Conservation (phyloP, 1,284 basidiomycete genomes). For the Pseudozyma sp. region DNA sequence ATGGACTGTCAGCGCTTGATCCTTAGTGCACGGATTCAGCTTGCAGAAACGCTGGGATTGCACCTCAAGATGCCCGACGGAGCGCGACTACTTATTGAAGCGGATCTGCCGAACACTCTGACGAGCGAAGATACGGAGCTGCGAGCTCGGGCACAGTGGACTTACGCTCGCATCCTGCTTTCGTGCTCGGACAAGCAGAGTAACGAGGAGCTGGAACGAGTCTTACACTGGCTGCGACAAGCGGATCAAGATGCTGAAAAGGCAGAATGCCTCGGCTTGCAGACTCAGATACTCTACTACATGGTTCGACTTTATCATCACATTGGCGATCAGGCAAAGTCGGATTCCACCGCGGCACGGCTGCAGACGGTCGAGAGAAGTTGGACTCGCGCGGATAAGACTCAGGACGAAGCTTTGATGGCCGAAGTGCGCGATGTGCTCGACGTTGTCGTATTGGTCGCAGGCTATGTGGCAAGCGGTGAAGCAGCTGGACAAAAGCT, state of each 20-base stretch:
- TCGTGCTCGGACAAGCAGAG: conserved; percentile 26
- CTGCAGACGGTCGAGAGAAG: conserved; percentile 18
- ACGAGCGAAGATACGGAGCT: conserved; percentile 31
- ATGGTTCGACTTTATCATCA: conserved; percentile 43
- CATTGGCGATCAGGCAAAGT: conserved; percentile 13
- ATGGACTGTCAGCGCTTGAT: conserved; percentile 34
- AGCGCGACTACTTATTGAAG: conserved; percentile 29
- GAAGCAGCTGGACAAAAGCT: conserved; percentile 23
- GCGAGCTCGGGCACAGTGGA: conserved; percentile 38
- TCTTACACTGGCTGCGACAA: conserved; percentile 28
- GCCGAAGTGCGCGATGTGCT: conserved; percentile 24
- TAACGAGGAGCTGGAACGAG: conserved; percentile 14
- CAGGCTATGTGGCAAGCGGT: conserved; percentile 41
- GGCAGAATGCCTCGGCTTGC: conserved; percentile 34
- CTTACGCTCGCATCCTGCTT: conserved; percentile 37
- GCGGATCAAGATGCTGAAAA: conserved; percentile 32
- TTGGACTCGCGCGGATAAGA: conserved; percentile 18
- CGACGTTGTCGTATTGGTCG: conserved; percentile 36
- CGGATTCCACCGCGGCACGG: conserved; percentile 5
- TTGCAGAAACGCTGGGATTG: conserved; percentile 38
- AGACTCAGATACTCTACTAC: conserved; percentile 52
- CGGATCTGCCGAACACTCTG: conserved; percentile 29
- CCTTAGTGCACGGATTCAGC: conserved; percentile 21
- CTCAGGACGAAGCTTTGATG: conserved; percentile 16
- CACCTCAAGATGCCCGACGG: conserved; percentile 36